These are phyloP conservation scores for Stromatinia cepivora DNA, from an alignment of 2,329 filamentous ascomycete genomes.

Conservation along the genomic window DNA sequence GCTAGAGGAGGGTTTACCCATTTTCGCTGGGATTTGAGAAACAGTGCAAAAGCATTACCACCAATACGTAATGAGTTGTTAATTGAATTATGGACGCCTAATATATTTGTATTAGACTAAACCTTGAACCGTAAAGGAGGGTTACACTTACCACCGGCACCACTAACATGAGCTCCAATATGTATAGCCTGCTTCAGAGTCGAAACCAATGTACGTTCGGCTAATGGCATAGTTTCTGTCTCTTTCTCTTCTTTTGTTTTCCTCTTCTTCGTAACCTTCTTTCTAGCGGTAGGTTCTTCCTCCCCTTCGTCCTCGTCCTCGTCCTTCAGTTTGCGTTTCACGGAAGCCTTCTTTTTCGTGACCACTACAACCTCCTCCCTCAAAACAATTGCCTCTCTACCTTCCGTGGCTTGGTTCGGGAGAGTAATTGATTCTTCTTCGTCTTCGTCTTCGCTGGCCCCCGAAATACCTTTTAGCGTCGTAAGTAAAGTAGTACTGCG, in stretches of 20 bases:
- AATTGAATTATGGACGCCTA: slow-evolving; percentile 86
- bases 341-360: slow-evolving; percentile 28
- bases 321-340: slow-evolving; percentile 37
- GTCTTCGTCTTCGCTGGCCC: background rate
- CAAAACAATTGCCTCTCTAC: background rate
- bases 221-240: slow-evolving; percentile 62
- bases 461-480: no score
- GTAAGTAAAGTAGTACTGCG: no score
- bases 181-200: slow-evolving; percentile 71
- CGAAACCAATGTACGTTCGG: slow-evolving; percentile 61
- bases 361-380: background rate
- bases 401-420: background rate
- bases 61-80: slow-evolving; percentile 77
- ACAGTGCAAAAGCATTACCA: slow-evolving; percentile 90
- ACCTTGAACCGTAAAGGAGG: slow-evolving; percentile 17
- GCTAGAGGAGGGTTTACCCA: slow-evolving; percentile 83
- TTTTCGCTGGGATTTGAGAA: slow-evolving; percentile 94
- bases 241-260: slow-evolving; percentile 60
- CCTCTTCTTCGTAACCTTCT: slow-evolving; percentile 45
- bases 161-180: slow-evolving; percentile 90
- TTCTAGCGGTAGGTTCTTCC: slow-evolving; percentile 20
- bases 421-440: background rate
- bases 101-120: slow-evolving; percentile 21
- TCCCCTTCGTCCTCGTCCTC: slow-evolving; percentile 31
- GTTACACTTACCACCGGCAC: slow-evolving; percentile 68